Evolutionary conservation across 345 rosid genomes (phyloP).

Genomic region (Alliaria petiolata): DNA sequence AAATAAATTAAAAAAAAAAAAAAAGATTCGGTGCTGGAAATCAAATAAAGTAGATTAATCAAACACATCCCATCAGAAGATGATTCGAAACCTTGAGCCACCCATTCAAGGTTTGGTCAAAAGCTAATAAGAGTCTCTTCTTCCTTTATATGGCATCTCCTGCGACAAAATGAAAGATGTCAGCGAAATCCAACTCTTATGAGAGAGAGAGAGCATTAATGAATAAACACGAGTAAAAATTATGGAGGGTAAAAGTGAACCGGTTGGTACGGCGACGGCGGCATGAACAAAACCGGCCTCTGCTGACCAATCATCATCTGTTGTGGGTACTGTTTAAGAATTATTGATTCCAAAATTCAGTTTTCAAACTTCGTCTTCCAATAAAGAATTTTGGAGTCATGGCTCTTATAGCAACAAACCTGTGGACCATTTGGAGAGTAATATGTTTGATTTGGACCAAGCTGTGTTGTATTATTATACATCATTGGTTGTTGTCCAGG

Average conservation of each 20-base stretch:
- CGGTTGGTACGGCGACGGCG: slow-evolving; percentile 54
- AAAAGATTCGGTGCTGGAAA: slow-evolving; percentile 12
- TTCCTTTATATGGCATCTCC: slow-evolving; percentile 34
- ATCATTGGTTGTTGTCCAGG: slow-evolving; percentile 67
- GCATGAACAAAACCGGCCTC: slow-evolving; percentile 69
- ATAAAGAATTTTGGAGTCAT: neutral
- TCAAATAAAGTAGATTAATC: neutral
- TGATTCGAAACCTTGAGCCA: slow-evolving; percentile 4
- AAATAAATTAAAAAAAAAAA: neutral
- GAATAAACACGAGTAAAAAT: neutral
- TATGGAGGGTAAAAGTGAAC: slow-evolving; percentile 29
- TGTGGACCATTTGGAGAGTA: slow-evolving; percentile 65
- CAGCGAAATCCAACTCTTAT: neutral
- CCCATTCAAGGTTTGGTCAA: slow-evolving; percentile 13
- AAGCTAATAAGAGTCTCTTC: slow-evolving; percentile 33
- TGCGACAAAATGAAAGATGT: neutral
- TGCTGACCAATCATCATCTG: slow-evolving; percentile 67
- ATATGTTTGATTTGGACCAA: slow-evolving; percentile 43
- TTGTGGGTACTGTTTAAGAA: slow-evolving; percentile 36
- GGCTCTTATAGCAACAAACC: slow-evolving; percentile 35
- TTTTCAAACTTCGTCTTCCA: neutral
- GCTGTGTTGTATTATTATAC: slow-evolving; percentile 44
- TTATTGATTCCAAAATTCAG: neutral
- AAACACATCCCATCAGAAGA: slow-evolving; percentile 15
- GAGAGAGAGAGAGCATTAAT: neutral